A percentile compares a stretch with the other conserved stretches of the same genome.
Evolutionary conservation across 2,329 filamentous ascomycete species (phyloP).

Genomic region (Phyllosticta ampelicida): DNA sequence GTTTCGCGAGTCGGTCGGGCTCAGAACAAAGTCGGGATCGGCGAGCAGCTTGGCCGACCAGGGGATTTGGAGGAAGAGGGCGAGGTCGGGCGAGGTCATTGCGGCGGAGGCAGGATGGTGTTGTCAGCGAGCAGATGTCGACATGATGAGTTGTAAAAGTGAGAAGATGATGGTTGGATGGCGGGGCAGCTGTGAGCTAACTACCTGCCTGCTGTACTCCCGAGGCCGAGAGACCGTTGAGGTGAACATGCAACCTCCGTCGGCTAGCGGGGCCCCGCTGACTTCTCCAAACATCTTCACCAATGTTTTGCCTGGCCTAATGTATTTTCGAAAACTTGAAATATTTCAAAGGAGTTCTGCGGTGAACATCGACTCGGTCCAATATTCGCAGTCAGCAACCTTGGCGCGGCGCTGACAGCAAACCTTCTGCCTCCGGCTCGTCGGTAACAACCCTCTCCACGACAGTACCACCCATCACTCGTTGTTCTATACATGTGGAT

Average conservation of each 20-base stretch:
- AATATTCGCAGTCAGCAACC: background rate
- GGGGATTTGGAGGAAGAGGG: slow-evolving; percentile 28
- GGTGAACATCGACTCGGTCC: no score
- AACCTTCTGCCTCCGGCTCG: background rate
- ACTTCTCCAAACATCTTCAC: background rate
- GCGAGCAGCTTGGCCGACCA: slow-evolving; percentile 40
- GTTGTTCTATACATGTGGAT: background rate
- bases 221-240: background rate
- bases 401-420: background rate
- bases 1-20: slow-evolving; percentile 28
- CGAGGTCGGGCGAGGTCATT: background rate
- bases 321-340: no score
- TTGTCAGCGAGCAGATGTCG: background rate
- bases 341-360: no score
- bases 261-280: background rate
- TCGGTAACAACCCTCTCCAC: background rate
- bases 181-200: background rate
- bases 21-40: slow-evolving; percentile 31
- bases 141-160: background rate
- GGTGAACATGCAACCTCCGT: background rate
- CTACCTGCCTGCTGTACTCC: no score
- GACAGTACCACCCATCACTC: background rate
- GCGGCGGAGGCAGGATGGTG: background rate
- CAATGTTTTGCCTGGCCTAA: background rate
- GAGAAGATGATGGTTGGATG: background rate